Percentiles rank a stretch among this genome's conserved stretches.
Evolutionary conservation across 768 basidiomycete species (phyloP).

Genomic region (Asterophora parasitica): DNA sequence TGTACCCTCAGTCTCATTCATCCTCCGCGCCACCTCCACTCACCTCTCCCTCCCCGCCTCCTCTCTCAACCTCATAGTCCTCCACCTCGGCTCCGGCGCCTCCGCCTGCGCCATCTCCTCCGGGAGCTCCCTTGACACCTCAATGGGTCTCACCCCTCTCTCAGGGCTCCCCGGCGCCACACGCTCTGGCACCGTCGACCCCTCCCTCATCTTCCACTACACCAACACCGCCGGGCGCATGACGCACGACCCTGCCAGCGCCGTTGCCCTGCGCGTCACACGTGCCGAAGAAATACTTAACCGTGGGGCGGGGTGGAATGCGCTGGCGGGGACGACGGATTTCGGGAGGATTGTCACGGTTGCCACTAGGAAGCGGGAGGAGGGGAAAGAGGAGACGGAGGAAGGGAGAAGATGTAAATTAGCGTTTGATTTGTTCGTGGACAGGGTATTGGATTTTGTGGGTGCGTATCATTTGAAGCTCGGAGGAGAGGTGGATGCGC

Average conservation of each 20-base stretch:
- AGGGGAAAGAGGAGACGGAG: constrained; percentile 27
- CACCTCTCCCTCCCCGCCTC: constrained; percentile 51
- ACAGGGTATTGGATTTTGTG: constrained; percentile 67
- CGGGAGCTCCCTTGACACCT: constrained; percentile 78
- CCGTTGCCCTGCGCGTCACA: constrained; percentile 50
- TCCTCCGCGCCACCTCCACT: constrained; percentile 56
- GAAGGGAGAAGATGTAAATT: constrained; percentile 32
- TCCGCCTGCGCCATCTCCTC: constrained; percentile 70
- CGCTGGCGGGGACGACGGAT: constrained; percentile 76
- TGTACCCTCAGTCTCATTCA: constrained; percentile 59
- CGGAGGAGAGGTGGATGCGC: constrained; percentile 60
- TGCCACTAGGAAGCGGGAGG: no score
- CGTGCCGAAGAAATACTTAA: constrained; percentile 73
- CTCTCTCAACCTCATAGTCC: constrained; percentile 67
- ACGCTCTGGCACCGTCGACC: constrained; percentile 78
- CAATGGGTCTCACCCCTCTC: constrained; percentile 91
- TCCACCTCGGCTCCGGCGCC: constrained; percentile 91
- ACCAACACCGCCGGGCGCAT: constrained; percentile 49
- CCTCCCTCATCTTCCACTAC: constrained; percentile 85
- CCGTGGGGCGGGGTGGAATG: constrained; percentile 72
- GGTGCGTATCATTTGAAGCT: constrained; percentile 77
- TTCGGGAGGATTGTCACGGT: no score
- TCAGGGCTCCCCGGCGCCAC: constrained; percentile 87
- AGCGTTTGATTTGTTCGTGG: constrained; percentile 76
- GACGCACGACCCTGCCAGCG: constrained; percentile 45